Base-by-base conservation (phyloP, 2,329 filamentous ascomycete species). In the Calcarisporium arbuscula region DNA sequence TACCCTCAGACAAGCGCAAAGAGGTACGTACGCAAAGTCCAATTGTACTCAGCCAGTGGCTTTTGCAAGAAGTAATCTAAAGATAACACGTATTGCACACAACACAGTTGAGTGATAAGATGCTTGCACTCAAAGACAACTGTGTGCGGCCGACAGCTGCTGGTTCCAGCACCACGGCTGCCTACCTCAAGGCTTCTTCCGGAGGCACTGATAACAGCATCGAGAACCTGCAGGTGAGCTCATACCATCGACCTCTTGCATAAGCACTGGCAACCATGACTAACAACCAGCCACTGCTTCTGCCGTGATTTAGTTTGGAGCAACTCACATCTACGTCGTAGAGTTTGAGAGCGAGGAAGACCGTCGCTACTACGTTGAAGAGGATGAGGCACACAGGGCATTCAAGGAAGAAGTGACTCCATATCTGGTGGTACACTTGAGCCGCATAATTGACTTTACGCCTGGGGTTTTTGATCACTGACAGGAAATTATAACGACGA, bases 321-420 rank as follows among this genome's bases (percentile, higher is more conserved):
- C 80, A 35, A 77, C 77, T 2, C 82, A 87, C 51, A 78, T 67
- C 0, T 85, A 86, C 43, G 70, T 87, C 3, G 68, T 73, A 26
- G 73, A 84, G 47, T 87, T 87, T 41, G 68, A 72, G 7, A 79
- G 52, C 23, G 62, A 63, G 17, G 69, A 75, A 43, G 81, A 88
- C 51, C 65, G 80, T 31, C 68, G 76, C 39, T 86, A 85, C 47
- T 87, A 86, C 50, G 56, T 82, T 6, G 56, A 72, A 30, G 58
- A 75, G 23, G 82, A 87, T 44, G 79, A 80, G 1, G 70, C 57
- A 11, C 82, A 87, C 53, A 54, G 64, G 31, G 72, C 57, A 0
- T 84, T 84, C n/a, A n/a, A n/a, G n/a, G n/a, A n/a, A n/a, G n/a
- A n/a, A n/a, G n/a, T n/a, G n/a, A n/a, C n/a, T n/a, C n/a, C n/a